A percentile compares a stretch with the other conserved stretches of the same genome.
These are phyloP conservation scores for Arthrobotrys conoides DNA, from an alignment of 2,329 filamentous ascomycete species.

Conservation along the genomic window DNA sequence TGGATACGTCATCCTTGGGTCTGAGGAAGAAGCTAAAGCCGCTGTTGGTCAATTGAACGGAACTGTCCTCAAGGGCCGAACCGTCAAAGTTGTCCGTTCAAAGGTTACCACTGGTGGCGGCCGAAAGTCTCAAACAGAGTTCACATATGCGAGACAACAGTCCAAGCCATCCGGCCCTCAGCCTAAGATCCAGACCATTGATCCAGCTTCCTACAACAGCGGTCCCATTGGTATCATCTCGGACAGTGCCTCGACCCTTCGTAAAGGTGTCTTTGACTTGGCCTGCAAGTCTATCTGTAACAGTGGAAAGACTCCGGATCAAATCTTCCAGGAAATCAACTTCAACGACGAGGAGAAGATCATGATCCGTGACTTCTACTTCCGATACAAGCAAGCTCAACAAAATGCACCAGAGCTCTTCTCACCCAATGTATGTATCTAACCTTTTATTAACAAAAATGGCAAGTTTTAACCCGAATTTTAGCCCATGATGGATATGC, in stretches of 20 bases:
- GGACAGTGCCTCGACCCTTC: conserved; percentile 26
- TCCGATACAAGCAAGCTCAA: conserved; percentile 28
- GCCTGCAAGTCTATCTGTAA: conserved; percentile 41
- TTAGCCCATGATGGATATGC: conserved; percentile 23
- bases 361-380: conserved; percentile 52
- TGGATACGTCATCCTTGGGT: conserved; percentile 38
- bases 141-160: not conserved
- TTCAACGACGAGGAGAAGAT: conserved; percentile 53
- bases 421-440: conserved; percentile 3
- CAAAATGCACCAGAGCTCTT: not conserved
- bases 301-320: conserved; percentile 36
- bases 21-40: conserved; percentile 43
- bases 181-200: conserved; percentile 3
- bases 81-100: conserved; percentile 31
- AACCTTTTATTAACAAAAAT: not conserved
- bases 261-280: conserved; percentile 44
- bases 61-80: conserved; percentile 30
- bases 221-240: not conserved
- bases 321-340: conserved; percentile 51
- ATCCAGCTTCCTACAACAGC: conserved; percentile 4
- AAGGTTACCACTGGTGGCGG: conserved; percentile 13
- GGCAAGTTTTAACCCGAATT: not conserved
- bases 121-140: conserved; percentile 31
- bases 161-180: not conserved
- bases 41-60: conserved; percentile 43